phyloP scores from a whole-genome alignment of 352 stramenopile species.

The Globisporangium okanoganense region DNA sequence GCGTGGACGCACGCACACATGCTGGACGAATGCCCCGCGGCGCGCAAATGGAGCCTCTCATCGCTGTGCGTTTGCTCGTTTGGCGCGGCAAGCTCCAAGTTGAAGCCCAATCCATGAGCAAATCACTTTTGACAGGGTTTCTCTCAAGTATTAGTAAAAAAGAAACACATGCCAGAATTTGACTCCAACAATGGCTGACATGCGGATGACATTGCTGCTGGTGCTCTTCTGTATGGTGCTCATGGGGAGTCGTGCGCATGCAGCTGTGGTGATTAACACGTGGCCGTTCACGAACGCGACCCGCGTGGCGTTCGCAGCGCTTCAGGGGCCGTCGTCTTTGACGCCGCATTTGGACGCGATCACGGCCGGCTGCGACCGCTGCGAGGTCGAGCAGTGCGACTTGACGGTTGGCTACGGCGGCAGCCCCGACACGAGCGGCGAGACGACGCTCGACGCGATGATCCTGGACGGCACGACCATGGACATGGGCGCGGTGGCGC shows the following conservation, averaged over 20 bases:
- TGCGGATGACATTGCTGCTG: neutral
- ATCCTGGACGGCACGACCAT: slow-evolving; percentile 86
- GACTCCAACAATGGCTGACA: neutral
- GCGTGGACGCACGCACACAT: neutral
- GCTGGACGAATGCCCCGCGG: neutral
- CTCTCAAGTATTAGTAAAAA: neutral
- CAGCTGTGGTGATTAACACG: slow-evolving; percentile 76
- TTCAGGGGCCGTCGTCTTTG: slow-evolving; percentile 14
- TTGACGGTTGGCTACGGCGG: slow-evolving; percentile 87
- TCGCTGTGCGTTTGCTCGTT: too few species aligned
- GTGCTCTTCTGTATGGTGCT: neutral
- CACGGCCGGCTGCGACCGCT: slow-evolving; percentile 65
- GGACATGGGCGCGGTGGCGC: slow-evolving; percentile 82
- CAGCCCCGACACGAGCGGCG: slow-evolving; percentile 79
- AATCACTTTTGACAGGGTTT: neutral
- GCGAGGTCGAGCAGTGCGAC: slow-evolving; percentile 85
- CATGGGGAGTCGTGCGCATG: neutral
- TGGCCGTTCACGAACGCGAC: slow-evolving; percentile 81
- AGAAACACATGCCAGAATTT: neutral
- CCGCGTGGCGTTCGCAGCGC: slow-evolving; percentile 48
- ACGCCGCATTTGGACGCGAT: slow-evolving; percentile 54
- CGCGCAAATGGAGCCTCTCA: too few species aligned
- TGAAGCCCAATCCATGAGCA: slow-evolving; percentile 6
- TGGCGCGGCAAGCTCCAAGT: neutral
- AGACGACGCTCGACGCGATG: slow-evolving; percentile 91